Base-by-base conservation (phyloP, 345 rosid species). In the Aquilaria yunnanensis region DNA sequence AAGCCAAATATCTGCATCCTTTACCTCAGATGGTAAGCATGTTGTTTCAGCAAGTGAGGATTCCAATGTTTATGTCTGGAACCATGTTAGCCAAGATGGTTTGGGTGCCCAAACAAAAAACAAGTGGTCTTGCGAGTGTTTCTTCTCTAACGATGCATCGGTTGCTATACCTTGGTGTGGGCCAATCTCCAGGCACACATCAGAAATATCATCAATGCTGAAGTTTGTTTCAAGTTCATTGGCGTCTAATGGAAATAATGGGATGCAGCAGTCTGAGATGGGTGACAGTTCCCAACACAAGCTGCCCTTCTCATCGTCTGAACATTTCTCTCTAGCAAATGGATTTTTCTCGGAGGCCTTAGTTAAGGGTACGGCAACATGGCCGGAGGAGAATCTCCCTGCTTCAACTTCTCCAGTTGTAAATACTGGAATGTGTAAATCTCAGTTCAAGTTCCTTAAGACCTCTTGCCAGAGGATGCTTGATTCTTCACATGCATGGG, bases 351-450 rank as follows among this genome's bases (percentile, higher is more conserved):
- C 63, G 0, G 77, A 73, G 23, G 56, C 81, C 7, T 53, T 76
- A 23, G 23, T 23, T 23, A 83, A 63, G 75, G 84, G 77, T 52
- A 69, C 77, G 32, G 85, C 84, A 14, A 83, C 87, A 1, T 83
- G 89, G 87, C 89, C 89, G 12, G 89, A 78, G 70, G 82, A 81
- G 61, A 73, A 75, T 51, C 77, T 81, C 32, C 71, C 67, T 12
- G 13, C 65, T 46, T 31, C 70, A 52, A 60, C 45, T 49, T 61
- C 77, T n/a, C 23, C 9, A 57, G 60, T 54, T 54, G 47, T 65
- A 6, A 67, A 76, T 10, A 56, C 76, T 52, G 66, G 71, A 59
- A 47, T 68, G 66, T 55, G 48, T 57, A 80, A 69, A 63, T 74
- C 83, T 12, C 74, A 76, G 53, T 72, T 51, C 69, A 77, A 72